Evolutionary conservation across 768 basidiomycete species (phyloP).

Genomic region (Termitomyces sp.): DNA sequence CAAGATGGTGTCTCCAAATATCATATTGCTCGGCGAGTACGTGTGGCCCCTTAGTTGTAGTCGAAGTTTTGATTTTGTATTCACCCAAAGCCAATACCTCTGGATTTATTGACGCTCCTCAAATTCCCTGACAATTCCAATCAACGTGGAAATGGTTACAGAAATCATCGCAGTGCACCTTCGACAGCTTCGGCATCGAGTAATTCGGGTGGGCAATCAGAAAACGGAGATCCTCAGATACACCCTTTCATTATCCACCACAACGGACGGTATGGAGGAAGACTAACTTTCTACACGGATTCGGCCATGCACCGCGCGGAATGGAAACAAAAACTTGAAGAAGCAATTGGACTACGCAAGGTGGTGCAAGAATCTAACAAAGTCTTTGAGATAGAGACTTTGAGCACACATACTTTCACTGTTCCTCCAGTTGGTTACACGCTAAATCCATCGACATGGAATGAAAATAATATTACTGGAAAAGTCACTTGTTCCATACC

Average conservation of each 20-base stretch:
- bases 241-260: conserved; percentile 88
- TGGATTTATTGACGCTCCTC: conserved; percentile 80
- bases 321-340: conserved; percentile 90
- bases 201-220: conserved; percentile 22
- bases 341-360: conserved; percentile 79
- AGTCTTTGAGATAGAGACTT: conserved; percentile 89
- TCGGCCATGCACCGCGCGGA: conserved; percentile 62
- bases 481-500: conserved; percentile 95
- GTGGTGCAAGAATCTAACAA: conserved; percentile 91
- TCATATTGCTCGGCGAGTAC: conserved; percentile 68
- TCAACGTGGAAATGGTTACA: conserved; percentile 57
- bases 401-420: conserved; percentile 84
- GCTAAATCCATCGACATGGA: conserved; percentile 50
- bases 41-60: conserved; percentile 16
- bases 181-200: conserved; percentile 14
- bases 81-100: conserved; percentile 70
- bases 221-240: conserved; percentile 63
- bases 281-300: conserved; percentile 83
- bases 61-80: neutral
- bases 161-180: conserved; percentile 48
- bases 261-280: conserved; percentile 79
- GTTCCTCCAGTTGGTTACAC: conserved; percentile 54
- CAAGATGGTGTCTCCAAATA: conserved; percentile 73
- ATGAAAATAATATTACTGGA: conserved; percentile 67
- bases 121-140: conserved; percentile 75